Evolutionary conservation across 2,329 filamentous ascomycete genomes (phyloP).

Genomic region (Calonectria honghensis): DNA sequence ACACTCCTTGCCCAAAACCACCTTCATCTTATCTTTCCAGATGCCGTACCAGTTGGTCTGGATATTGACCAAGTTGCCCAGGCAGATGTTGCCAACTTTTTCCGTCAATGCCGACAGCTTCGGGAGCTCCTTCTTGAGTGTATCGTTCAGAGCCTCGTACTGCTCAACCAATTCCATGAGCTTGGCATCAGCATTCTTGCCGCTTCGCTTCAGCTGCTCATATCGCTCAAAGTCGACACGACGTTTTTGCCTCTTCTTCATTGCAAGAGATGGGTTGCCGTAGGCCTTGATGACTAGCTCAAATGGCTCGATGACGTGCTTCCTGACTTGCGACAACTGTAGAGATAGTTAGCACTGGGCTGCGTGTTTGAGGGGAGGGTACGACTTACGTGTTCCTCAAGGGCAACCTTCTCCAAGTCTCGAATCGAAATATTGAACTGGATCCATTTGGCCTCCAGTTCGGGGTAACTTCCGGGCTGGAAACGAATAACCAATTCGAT

Average conservation of each 20-base stretch:
- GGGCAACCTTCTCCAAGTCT: constrained; percentile 87
- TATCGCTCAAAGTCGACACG: constrained; percentile 90
- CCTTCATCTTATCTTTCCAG: constrained; percentile 88
- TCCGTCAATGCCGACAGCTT: constrained; percentile 88
- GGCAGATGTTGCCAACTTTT: constrained; percentile 87
- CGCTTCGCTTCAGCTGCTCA: constrained; percentile 84
- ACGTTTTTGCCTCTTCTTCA: constrained; percentile 96
- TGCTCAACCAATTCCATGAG: constrained; percentile 89
- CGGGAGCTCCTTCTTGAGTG: constrained; percentile 93
- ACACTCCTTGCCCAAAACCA: constrained; percentile 81
- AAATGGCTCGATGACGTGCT: constrained; percentile 90
- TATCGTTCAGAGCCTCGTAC: constrained; percentile 93
- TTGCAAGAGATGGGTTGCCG: constrained; percentile 88
- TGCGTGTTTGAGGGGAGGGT: not conserved
- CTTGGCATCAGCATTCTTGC: constrained; percentile 92
- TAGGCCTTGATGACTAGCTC: constrained; percentile 86
- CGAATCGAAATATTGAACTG: constrained; percentile 91
- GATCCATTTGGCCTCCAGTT: constrained; percentile 95
- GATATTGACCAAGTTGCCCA: constrained; percentile 88
- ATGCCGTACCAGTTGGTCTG: constrained; percentile 89
- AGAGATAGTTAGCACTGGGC: constrained; percentile 30
- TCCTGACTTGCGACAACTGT: constrained; percentile 80
- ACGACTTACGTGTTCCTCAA: constrained; percentile 86
- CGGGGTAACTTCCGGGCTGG: constrained; percentile 83
- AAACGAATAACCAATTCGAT: constrained; percentile 88